Conservation (phyloP, 441 rosid species). For the Metrosideros polymorpha region DNA sequence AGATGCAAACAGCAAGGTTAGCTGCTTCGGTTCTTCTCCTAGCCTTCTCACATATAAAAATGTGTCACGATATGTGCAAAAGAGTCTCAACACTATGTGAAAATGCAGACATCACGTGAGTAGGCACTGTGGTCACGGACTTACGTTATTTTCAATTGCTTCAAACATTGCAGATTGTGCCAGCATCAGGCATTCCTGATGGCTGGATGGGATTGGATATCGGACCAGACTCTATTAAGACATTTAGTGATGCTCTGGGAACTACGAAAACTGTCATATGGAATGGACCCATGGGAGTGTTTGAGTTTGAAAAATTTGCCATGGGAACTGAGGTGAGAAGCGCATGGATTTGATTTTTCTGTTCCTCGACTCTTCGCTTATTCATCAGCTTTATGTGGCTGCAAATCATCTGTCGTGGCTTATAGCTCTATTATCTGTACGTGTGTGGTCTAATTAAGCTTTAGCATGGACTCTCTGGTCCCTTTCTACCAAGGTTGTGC, state of each 20-base stretch:
- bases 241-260: constrained; percentile 59
- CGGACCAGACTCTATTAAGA: constrained; percentile 78
- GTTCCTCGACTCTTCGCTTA: background rate
- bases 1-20: constrained; percentile 17
- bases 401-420: background rate
- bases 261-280: constrained; percentile 82
- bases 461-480: background rate
- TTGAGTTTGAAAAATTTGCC: constrained; percentile 83
- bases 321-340: constrained; percentile 70
- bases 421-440: background rate
- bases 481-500: background rate
- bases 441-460: background rate
- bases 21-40: background rate
- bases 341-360: background rate
- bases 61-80: background rate
- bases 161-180: constrained; percentile 42
- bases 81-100: background rate
- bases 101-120: background rate
- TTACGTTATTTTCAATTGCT: background rate
- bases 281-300: constrained; percentile 98
- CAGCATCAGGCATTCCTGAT: constrained; percentile 70
- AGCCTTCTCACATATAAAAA: background rate
- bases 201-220: constrained; percentile 98
- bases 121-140: background rate
- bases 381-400: background rate